phyloP scores from a whole-genome alignment of 306 rosid genomes.

The Gleditsia sinensis region DNA sequence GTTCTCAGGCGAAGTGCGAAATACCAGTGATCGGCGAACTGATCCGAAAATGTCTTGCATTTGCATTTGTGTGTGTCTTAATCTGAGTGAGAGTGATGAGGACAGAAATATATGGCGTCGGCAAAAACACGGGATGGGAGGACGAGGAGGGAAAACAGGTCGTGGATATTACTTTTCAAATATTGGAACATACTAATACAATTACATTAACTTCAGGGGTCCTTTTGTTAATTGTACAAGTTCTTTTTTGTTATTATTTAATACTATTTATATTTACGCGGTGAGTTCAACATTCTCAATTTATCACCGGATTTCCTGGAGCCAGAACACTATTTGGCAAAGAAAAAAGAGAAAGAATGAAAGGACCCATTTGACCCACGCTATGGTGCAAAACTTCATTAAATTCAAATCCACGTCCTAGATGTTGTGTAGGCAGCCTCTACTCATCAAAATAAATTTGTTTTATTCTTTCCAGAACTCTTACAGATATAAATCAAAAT shows the following conservation, averaged over 20 bases:
- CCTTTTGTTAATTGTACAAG: constrained; percentile 18
- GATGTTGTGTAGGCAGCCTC: no score
- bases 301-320: neutral
- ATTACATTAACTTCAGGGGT: constrained; percentile 6
- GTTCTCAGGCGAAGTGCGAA: constrained; percentile 70
- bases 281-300: neutral
- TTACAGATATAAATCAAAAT: no score
- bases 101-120: constrained; percentile 39
- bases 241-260: neutral
- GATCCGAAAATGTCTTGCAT: constrained; percentile 98
- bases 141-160: constrained; percentile 55
- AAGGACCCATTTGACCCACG: neutral
- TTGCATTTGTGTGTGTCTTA: constrained; percentile 8
- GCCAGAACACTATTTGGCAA: neutral
- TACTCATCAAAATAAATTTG: no score
- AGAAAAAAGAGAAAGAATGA: neutral
- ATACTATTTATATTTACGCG: no score
- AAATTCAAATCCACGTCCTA: neutral
- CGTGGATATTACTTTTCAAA: constrained; percentile 51
- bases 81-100: neutral
- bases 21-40: constrained; percentile 95
- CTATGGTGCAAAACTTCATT: neutral
- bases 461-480: no score
- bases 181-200: constrained; percentile 1
- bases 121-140: constrained; percentile 34